phyloP scores from a whole-genome alignment of 2,329 filamentous ascomycete species.

The Phaeosphaeriaceae sp. region DNA sequence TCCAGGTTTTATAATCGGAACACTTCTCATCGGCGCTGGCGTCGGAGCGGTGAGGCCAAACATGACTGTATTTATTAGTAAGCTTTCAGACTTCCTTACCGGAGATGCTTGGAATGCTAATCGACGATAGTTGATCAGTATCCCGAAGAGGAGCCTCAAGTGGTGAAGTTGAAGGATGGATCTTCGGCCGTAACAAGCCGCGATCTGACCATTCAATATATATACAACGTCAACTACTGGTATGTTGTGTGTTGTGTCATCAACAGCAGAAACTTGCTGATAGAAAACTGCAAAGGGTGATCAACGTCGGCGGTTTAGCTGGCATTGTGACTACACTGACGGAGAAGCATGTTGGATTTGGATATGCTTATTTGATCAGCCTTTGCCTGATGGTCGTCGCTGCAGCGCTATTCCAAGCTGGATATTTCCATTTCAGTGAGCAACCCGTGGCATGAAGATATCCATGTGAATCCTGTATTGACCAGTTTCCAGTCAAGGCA shows the following conservation, averaged over 20 bases:
- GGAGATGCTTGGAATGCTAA: not conserved
- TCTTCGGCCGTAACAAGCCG: not conserved
- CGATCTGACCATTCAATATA: not conserved
- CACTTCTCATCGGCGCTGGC: not conserved
- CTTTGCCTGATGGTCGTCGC: not conserved
- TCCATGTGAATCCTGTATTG: not conserved
- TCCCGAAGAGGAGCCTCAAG: not conserved
- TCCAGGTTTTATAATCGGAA: not conserved
- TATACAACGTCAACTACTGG: not conserved
- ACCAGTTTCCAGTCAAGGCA: not conserved
- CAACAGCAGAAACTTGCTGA: not conserved
- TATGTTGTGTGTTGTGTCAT: not conserved
- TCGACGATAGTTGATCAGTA: not conserved
- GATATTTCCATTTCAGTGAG: not conserved
- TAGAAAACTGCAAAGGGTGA: not conserved
- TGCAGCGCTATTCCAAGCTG: not conserved
- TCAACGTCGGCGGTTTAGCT: not conserved
- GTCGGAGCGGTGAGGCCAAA: not conserved
- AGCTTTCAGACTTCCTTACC: not conserved
- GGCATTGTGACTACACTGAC: not conserved
- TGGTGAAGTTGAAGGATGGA: not conserved
- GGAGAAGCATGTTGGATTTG: not conserved
- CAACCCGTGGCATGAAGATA: not conserved
- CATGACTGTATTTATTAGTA: not conserved
- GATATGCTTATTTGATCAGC: not conserved